Conservation (phyloP, 2,329 filamentous ascomycete genomes). For the Zymoseptoria brevis region DNA sequence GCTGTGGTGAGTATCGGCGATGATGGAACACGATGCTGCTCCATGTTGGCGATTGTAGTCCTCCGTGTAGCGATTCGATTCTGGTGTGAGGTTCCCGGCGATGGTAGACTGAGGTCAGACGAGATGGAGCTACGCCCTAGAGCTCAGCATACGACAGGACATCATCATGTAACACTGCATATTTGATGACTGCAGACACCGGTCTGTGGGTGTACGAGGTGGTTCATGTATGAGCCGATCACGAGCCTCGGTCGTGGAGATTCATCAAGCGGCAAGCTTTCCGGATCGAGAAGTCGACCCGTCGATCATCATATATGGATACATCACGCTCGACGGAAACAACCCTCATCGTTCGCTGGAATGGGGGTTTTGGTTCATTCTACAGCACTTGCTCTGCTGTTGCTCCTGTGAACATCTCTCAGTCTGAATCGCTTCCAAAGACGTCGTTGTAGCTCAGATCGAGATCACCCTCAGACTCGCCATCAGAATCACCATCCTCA, state of each 20-base stretch:
- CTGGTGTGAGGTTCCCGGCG: not conserved
- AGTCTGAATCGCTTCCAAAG: not conserved
- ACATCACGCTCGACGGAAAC: too few species aligned
- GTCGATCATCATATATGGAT: not conserved
- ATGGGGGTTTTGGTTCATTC: too few species aligned
- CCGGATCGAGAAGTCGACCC: not conserved
- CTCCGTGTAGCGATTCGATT: not conserved
- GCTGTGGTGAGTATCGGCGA: not conserved
- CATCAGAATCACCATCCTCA: conserved; percentile 3
- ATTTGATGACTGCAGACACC: not conserved
- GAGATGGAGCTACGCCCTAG: not conserved
- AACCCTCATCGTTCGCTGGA: too few species aligned
- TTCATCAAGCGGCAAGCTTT: not conserved
- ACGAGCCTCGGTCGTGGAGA: not conserved
- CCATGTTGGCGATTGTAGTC: not conserved
- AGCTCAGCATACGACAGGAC: not conserved
- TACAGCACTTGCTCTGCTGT: too few species aligned
- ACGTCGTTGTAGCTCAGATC: not conserved
- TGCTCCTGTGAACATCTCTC: not conserved
- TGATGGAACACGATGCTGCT: not conserved
- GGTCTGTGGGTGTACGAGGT: not conserved
- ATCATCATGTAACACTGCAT: not conserved
- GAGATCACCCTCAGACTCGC: not conserved
- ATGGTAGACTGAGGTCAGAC: not conserved
- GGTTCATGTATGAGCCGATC: not conserved